Conservation (phyloP, 2,329 filamentous ascomycete species). For the Pseudocercospora musae region DNA sequence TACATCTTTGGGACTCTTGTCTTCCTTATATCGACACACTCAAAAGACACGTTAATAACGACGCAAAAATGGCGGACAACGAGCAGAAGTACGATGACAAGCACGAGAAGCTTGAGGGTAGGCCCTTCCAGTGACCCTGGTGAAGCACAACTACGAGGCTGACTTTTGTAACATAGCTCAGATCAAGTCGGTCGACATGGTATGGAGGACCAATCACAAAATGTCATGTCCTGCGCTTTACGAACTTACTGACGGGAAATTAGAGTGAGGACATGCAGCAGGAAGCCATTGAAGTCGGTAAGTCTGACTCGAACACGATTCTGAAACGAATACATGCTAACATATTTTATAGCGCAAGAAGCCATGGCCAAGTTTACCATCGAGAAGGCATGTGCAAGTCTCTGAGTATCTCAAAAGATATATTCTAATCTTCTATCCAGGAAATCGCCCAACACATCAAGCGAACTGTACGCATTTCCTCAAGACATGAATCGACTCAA, state of each 20-base stretch:
- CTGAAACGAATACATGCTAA: slow-evolving; percentile 14
- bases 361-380: slow-evolving; percentile 70
- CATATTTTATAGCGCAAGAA: slow-evolving; percentile 55
- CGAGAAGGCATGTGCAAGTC: slow-evolving; percentile 59
- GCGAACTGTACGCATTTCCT: slow-evolving; percentile 63
- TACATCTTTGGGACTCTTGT: not conserved
- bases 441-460: slow-evolving; percentile 97
- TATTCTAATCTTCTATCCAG: slow-evolving; percentile 44
- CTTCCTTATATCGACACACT: not conserved
- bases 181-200: slow-evolving; percentile 98
- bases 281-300: slow-evolving; percentile 94
- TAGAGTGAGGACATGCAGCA: slow-evolving; percentile 97
- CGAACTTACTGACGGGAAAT: not conserved
- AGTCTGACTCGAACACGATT: slow-evolving; percentile 36
- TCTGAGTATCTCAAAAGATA: not conserved
- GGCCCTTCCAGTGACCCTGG: slow-evolving; percentile 33
- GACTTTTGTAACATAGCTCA: slow-evolving; percentile 63
- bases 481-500: not conserved
- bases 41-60: not conserved
- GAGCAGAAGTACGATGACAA: slow-evolving; percentile 26
- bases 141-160: slow-evolving; percentile 8
- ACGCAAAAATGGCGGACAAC: slow-evolving; percentile 27
- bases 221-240: not conserved
- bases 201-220: slow-evolving; percentile 46
- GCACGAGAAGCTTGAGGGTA: slow-evolving; percentile 72